Evolutionary conservation across 176 grass and related monocot genomes (phyloP).

Genomic region (Bothriochloa decipiens): DNA sequence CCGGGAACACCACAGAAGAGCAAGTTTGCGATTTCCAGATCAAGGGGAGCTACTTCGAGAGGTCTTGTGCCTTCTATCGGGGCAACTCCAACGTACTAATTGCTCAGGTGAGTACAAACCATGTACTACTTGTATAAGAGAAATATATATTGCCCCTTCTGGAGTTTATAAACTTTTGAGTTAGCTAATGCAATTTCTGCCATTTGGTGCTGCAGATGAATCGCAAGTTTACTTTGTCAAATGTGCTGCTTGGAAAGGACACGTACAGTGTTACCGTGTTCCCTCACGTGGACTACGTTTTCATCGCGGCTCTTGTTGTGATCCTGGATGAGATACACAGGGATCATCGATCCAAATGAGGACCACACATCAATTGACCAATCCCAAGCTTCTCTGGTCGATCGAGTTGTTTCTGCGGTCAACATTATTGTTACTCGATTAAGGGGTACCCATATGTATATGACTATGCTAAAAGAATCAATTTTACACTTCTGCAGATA

Average conservation of each 20-base stretch:
- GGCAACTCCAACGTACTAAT: not conserved
- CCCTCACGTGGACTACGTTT: constrained; percentile 58
- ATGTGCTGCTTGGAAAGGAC: constrained; percentile 62
- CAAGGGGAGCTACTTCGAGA: constrained; percentile 8
- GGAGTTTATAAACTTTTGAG: not conserved
- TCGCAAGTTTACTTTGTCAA: constrained; percentile 49
- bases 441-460: not conserved
- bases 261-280: constrained; percentile 53
- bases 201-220: constrained; percentile 50
- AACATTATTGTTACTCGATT: not conserved
- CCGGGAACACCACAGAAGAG: constrained; percentile 34
- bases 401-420: not conserved
- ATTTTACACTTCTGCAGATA: no score
- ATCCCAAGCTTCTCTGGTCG: not conserved
- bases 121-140: no score
- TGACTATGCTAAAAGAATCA: no score
- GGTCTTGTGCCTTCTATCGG: not conserved
- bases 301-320: constrained; percentile 57
- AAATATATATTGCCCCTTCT: no score
- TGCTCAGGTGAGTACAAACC: constrained; percentile 3
- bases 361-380: not conserved
- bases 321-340: constrained; percentile 71
- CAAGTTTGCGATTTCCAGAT: not conserved
- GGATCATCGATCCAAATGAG: not conserved
- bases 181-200: not conserved